These are phyloP conservation scores for Colletotrichum camelliae DNA, from an alignment of 2,329 filamentous ascomycete genomes.

Conservation along the genomic window DNA sequence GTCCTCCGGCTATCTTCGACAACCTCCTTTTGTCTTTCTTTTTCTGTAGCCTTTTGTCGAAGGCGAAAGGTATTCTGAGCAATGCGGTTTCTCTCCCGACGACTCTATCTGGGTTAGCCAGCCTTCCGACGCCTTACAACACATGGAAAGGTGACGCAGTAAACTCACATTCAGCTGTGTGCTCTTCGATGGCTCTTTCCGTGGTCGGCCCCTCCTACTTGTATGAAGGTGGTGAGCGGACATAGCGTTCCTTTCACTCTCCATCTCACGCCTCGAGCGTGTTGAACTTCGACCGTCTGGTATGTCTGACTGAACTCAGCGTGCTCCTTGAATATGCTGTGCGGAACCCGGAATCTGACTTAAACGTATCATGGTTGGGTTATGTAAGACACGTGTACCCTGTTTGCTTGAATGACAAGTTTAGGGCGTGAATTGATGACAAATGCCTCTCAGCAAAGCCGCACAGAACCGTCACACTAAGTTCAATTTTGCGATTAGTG, in stretches of 20 bases:
- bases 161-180: background rate
- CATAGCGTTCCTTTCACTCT: too few relatives aligned
- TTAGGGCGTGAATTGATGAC: background rate
- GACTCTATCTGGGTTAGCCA: background rate
- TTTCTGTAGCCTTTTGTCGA: background rate
- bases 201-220: background rate
- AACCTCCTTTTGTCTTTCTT: too few relatives aligned
- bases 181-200: background rate
- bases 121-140: rapidly evolving
- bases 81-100: background rate
- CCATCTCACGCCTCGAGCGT: background rate
- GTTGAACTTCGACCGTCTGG: background rate
- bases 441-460: background rate
- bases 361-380: background rate
- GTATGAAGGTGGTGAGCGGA: too few relatives aligned
- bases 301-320: background rate
- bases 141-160: background rate
- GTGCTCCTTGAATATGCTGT: background rate
- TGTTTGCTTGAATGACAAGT: background rate
- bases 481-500: background rate
- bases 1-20: background rate
- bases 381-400: background rate
- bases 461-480: background rate
- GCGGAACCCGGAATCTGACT: background rate
- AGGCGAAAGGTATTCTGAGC: background rate